Conservation (phyloP, 768 basidiomycete species). For the Leccinum aurantiacum region DNA sequence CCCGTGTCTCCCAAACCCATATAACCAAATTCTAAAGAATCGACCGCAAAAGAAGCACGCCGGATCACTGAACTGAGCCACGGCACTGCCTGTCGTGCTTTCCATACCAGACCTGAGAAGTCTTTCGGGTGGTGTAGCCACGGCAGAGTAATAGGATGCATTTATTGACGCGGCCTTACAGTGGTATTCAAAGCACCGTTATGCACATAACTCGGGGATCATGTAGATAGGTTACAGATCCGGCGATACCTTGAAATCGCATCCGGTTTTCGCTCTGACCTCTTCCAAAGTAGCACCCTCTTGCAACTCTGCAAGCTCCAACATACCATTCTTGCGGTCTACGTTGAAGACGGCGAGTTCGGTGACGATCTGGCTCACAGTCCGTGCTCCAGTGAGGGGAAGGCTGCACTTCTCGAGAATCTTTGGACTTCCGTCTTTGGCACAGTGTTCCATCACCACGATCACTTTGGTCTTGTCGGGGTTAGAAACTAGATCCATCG, state of each 20-base stretch:
- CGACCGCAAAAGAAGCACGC: too few relatives aligned
- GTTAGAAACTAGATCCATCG: slow-evolving; percentile 96
- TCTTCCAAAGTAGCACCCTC: slow-evolving; percentile 83
- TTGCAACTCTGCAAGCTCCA: slow-evolving; percentile 81
- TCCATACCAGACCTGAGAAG: too few relatives aligned
- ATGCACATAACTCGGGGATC: slow-evolving; percentile 17
- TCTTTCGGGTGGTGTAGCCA: too few relatives aligned
- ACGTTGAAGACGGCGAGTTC: slow-evolving; percentile 91
- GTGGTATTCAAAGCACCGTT: neutral
- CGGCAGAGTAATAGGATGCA: neutral
- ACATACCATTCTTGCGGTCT: slow-evolving; percentile 67
- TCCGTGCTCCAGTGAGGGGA: slow-evolving; percentile 84
- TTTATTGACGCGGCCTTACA: slow-evolving; percentile 9
- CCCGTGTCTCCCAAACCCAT: too few relatives aligned
- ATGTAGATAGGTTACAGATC: slow-evolving; percentile 45
- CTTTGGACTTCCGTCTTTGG: slow-evolving; percentile 88
- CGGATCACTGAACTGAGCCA: too few relatives aligned
- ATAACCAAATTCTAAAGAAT: too few relatives aligned
- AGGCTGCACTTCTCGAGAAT: slow-evolving; percentile 78
- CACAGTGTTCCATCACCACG: slow-evolving; percentile 85
- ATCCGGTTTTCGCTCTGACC: slow-evolving; percentile 83
- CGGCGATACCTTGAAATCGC: slow-evolving; percentile 66
- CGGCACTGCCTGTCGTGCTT: too few relatives aligned
- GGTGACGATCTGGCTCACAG: slow-evolving; percentile 90
- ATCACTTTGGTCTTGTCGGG: slow-evolving; percentile 94